Conservation (phyloP, 73 alveolate species). For the Symbiodinium natans region DNA sequence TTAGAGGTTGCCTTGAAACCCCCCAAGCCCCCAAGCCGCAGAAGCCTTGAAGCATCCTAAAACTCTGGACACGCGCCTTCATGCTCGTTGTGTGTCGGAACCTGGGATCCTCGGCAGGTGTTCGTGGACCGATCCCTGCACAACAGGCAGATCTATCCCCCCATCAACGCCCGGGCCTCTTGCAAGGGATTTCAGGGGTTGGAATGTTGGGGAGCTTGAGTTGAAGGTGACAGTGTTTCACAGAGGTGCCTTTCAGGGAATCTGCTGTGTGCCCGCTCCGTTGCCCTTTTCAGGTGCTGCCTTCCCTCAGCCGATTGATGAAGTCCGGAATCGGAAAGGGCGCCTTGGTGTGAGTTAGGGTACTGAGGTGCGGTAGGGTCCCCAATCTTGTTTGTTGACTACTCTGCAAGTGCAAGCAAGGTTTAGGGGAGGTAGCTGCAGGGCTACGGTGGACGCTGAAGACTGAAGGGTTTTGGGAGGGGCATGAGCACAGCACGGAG, state of each 20-base stretch:
- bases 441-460: no score
- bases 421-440: no score
- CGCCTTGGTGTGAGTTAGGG: background rate
- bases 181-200: background rate
- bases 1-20: no score
- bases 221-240: background rate
- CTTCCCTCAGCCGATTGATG: constrained; percentile 99
- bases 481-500: no score
- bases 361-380: no score
- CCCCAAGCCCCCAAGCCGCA: background rate
- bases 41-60: background rate
- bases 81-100: no score
- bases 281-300: constrained; percentile 96
- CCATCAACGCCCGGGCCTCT: constrained; percentile 97
- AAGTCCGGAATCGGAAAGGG: constrained; percentile 99
- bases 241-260: background rate
- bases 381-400: no score
- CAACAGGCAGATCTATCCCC: constrained; percentile 99
- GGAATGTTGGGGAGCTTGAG: background rate
- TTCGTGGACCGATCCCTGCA: constrained; percentile 99
- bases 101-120: no score
- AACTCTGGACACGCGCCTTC: background rate
- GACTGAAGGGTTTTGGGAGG: no score
- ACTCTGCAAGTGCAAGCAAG: no score
- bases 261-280: no score